phyloP scores from a whole-genome alignment of 495 filamentous ascomycete genomes.

The Penicillium salamii region DNA sequence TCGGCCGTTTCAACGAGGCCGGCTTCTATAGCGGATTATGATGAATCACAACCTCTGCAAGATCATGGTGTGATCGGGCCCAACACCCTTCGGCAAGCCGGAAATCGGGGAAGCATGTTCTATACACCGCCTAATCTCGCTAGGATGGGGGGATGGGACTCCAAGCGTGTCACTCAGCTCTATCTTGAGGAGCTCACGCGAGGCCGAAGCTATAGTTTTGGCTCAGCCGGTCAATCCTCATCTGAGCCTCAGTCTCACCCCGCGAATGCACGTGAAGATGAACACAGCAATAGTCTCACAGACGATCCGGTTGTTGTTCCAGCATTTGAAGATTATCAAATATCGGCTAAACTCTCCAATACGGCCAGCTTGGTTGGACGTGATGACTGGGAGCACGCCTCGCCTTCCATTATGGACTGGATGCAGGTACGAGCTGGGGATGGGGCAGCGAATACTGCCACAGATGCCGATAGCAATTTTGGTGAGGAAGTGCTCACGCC shows the following conservation, averaged over 20 bases:
- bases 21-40: slow-evolving; percentile 20
- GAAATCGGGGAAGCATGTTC: slow-evolving; percentile 10
- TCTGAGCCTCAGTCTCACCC: slow-evolving; percentile 16
- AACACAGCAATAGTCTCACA: slow-evolving; percentile 24
- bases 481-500: slow-evolving; percentile 24
- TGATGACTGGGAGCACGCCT: slow-evolving; percentile 54
- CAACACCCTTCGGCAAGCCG: slow-evolving; percentile 11
- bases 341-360: slow-evolving; percentile 22
- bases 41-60: slow-evolving; percentile 16
- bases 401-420: slow-evolving; percentile 55
- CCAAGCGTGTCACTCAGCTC: slow-evolving; percentile 50
- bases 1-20: slow-evolving; percentile 34
- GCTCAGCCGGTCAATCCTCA: slow-evolving; percentile 15
- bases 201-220: slow-evolving; percentile 25
- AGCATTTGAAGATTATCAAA: slow-evolving; percentile 16
- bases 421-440: slow-evolving; percentile 48
- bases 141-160: slow-evolving; percentile 52
- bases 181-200: slow-evolving; percentile 51
- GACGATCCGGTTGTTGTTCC: slow-evolving; percentile 41
- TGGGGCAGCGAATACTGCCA: slow-evolving; percentile 21
- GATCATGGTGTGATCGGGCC: slow-evolving; percentile 19
- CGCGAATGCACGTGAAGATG: slow-evolving; percentile 12
- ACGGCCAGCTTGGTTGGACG: slow-evolving; percentile 45
- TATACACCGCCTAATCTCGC: slow-evolving; percentile 43
- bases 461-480: slow-evolving; percentile 11